These are phyloP conservation scores for Oenanthe sinensis DNA, from an alignment of 129 eudicot species.

Conservation along the genomic window DNA sequence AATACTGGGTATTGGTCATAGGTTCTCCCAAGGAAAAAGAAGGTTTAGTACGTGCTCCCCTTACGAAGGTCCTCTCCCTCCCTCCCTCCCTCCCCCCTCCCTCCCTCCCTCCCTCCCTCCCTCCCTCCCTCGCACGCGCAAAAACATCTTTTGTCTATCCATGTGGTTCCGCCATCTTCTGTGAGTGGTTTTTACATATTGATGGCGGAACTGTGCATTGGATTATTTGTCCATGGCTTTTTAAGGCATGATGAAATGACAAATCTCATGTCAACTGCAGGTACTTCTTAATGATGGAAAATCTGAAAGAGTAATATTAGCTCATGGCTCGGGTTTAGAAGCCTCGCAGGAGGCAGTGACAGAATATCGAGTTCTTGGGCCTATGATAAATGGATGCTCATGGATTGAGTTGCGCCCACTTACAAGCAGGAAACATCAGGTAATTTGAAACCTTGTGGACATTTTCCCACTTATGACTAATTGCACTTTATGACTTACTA, in stretches of 20 bases:
- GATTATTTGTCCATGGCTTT: not conserved
- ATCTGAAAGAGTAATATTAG: constrained; percentile 77
- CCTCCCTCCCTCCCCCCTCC: not conserved
- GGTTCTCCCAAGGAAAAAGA: constrained; percentile 79
- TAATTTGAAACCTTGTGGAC: constrained; percentile 1
- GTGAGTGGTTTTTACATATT: not conserved
- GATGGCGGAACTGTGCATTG: not conserved
- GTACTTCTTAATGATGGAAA: constrained; percentile 70
- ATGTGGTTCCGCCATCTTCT: not conserved
- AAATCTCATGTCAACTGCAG: constrained; percentile 24
- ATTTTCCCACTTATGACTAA: not conserved
- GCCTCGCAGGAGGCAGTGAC: constrained; percentile 81
- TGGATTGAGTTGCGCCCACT: constrained; percentile 83
- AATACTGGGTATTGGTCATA: constrained; percentile 84
- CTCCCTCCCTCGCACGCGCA: not conserved
- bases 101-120: not conserved
- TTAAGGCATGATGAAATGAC: not conserved
- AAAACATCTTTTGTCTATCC: not conserved
- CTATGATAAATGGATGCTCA: constrained; percentile 85
- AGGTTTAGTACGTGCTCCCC: constrained; percentile 75
- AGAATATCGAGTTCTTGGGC: constrained; percentile 87
- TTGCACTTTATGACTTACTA: not conserved
- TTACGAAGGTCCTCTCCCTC: constrained; percentile 48
- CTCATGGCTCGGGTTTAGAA: constrained; percentile 56
- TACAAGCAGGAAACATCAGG: constrained; percentile 89